Evolutionary conservation across 768 basidiomycete genomes (phyloP).

Genomic region (Suillus plorans): DNA sequence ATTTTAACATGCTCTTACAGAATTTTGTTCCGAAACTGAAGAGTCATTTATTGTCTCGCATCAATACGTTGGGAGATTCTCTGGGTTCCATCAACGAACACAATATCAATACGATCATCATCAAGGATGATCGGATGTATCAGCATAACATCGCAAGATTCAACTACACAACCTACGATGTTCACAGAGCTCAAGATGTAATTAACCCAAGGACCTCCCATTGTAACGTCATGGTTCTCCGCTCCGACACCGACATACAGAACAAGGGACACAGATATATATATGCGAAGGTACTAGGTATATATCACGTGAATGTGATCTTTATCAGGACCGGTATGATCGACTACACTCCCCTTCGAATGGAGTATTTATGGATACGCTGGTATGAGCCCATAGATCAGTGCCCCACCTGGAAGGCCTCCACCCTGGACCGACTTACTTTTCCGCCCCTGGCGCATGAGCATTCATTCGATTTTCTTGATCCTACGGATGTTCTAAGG

Average conservation of each 20-base stretch:
- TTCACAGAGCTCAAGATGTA: neutral
- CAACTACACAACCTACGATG: slow-evolving; percentile 5
- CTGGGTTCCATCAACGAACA: slow-evolving; percentile 26
- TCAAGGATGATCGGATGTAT: neutral
- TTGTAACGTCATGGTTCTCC: neutral
- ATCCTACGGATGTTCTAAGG: neutral
- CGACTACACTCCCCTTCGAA: neutral
- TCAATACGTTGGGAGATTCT: slow-evolving; percentile 21
- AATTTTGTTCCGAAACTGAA: slow-evolving; percentile 9
- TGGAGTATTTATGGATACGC: slow-evolving; percentile 5
- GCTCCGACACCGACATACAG: neutral
- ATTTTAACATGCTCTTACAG: slow-evolving; percentile 8
- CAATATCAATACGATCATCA: slow-evolving; percentile 29
- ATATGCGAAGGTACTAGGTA: slow-evolving; percentile 2
- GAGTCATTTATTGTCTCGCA: slow-evolving; percentile 7
- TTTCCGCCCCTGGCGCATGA: neutral
- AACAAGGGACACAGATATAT: neutral
- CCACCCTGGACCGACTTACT: neutral
- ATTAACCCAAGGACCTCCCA: neutral
- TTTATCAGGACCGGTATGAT: neutral
- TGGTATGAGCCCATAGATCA: slow-evolving; percentile 1
- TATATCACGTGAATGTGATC: slow-evolving; percentile 1
- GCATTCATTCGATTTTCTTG: slow-evolving; percentile 4
- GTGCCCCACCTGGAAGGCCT: neutral
- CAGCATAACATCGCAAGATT: neutral